Conservation (phyloP, 805 yeast species). For the Metschnikowia peoriensis region DNA sequence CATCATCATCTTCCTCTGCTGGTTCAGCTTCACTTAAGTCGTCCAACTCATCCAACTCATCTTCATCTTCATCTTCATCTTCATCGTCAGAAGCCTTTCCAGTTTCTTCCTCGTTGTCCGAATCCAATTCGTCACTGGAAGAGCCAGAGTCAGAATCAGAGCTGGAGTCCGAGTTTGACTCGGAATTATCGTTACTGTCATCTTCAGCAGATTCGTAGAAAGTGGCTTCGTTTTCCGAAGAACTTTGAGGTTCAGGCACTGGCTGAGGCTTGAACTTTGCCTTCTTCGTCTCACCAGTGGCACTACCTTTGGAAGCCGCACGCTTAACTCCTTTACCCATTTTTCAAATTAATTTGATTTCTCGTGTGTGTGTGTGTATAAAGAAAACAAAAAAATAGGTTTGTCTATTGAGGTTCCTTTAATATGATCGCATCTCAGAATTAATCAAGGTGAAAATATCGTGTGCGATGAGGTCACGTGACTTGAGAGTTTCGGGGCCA, state of each 20-base stretch:
- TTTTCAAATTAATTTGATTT: background rate
- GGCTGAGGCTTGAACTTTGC: constrained; percentile 20
- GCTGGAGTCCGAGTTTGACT: constrained; percentile 8
- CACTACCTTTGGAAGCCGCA: constrained; percentile 19
- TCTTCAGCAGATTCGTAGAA: constrained; percentile 22
- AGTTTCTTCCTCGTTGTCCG: constrained; percentile 8
- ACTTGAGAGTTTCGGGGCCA: too few relatives aligned
- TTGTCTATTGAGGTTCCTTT: background rate
- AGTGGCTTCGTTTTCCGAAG: constrained; percentile 24
- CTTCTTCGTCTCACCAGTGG: constrained; percentile 22
- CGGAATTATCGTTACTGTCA: constrained; percentile 7
- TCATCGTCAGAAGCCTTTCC: background rate
- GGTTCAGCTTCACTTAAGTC: constrained; percentile 10
- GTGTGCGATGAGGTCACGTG: constrained; percentile 23
- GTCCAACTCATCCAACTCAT: constrained; percentile 25
- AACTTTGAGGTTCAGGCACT: constrained; percentile 23
- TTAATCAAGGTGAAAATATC: constrained; percentile 6
- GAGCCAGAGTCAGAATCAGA: background rate
- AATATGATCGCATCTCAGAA: background rate
- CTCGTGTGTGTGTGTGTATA: background rate
- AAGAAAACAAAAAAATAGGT: background rate
- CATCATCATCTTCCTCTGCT: constrained; percentile 25
- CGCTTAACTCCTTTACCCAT: constrained; percentile 34
- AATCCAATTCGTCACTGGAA: constrained; percentile 16
- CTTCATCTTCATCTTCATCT: constrained; percentile 22